These are phyloP conservation scores for Saccharomycopsis lassenensis DNA, from an alignment of 805 yeast genomes.

Conservation along the genomic window DNA sequence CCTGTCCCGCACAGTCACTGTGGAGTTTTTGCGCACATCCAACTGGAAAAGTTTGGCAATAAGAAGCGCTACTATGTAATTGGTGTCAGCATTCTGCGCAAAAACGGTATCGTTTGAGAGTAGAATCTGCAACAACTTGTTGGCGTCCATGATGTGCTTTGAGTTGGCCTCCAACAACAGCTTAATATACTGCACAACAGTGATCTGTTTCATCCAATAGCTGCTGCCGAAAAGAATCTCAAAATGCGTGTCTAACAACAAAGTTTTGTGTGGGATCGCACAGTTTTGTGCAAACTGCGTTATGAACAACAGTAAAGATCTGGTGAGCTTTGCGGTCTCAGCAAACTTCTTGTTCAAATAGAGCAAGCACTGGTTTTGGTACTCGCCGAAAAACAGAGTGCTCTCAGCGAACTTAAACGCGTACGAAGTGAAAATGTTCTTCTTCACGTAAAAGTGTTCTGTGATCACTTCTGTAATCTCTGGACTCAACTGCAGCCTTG, in stretches of 20 bases:
- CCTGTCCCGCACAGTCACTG: slow-evolving; percentile 34
- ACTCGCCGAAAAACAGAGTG: neutral
- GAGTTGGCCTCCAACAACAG: neutral
- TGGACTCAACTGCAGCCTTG: too few relatives aligned
- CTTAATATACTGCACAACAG: slow-evolving; percentile 36
- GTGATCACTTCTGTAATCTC: too few relatives aligned
- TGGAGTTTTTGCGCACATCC: slow-evolving; percentile 38
- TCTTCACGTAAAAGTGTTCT: neutral
- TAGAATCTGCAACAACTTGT: slow-evolving; percentile 52
- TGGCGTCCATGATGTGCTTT: slow-evolving; percentile 26
- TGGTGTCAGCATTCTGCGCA: too few relatives aligned
- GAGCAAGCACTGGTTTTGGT: slow-evolving; percentile 39
- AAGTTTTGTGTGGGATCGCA: too few relatives aligned
- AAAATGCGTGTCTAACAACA: slow-evolving; percentile 51
- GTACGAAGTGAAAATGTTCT: slow-evolving; percentile 10
- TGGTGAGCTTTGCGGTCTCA: slow-evolving; percentile 28
- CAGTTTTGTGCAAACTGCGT: too few relatives aligned
- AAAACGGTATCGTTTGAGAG: slow-evolving; percentile 29
- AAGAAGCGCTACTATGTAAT: too few relatives aligned
- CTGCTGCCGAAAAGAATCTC: slow-evolving; percentile 43
- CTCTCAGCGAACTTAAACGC: slow-evolving; percentile 1
- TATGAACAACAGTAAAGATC: too few relatives aligned
- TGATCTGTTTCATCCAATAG: slow-evolving; percentile 33
- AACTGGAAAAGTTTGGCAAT: slow-evolving; percentile 39
- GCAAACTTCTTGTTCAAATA: slow-evolving; percentile 57